These are phyloP conservation scores for Salix viminalis DNA, from an alignment of 345 rosid species.

Conservation along the genomic window DNA sequence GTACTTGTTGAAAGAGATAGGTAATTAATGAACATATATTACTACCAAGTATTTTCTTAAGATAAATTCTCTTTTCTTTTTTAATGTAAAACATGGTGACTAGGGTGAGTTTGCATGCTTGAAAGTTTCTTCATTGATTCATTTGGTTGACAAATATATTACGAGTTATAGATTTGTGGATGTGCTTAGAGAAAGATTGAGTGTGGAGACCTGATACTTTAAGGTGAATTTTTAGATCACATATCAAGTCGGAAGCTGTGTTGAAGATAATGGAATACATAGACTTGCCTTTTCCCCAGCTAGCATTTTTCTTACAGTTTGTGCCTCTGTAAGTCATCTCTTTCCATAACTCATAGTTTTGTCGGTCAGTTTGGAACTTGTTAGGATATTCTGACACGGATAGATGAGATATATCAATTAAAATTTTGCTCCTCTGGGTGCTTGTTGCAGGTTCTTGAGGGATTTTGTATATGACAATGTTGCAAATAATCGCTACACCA, in stretches of 20 bases:
- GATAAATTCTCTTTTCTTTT: background rate
- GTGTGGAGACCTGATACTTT: constrained; percentile 1
- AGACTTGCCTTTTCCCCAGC: constrained; percentile 79
- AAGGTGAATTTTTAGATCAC: constrained; percentile 49
- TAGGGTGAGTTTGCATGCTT: background rate
- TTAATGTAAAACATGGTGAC: background rate
- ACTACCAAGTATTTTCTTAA: background rate
- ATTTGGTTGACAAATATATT: background rate
- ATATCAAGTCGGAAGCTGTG: constrained; percentile 82
- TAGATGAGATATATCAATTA: background rate
- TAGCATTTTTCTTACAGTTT: constrained; percentile 61
- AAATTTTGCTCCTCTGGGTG: background rate
- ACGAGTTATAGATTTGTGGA: background rate
- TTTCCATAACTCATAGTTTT: background rate
- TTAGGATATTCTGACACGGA: constrained; percentile 1
- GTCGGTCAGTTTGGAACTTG: background rate
- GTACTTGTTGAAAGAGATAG: constrained; percentile 77
- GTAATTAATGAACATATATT: constrained; percentile 21
- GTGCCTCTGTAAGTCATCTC: constrained; percentile 57
- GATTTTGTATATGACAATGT: constrained; percentile 70
- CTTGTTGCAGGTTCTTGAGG: constrained; percentile 52
- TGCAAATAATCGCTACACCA: constrained; percentile 65
- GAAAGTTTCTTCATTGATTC: background rate
- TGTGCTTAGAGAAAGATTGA: background rate
- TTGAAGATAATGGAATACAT: constrained; percentile 81